Evolutionary conservation across 2,329 filamentous ascomycete genomes (phyloP).

Genomic region (Neonectria punicea): DNA sequence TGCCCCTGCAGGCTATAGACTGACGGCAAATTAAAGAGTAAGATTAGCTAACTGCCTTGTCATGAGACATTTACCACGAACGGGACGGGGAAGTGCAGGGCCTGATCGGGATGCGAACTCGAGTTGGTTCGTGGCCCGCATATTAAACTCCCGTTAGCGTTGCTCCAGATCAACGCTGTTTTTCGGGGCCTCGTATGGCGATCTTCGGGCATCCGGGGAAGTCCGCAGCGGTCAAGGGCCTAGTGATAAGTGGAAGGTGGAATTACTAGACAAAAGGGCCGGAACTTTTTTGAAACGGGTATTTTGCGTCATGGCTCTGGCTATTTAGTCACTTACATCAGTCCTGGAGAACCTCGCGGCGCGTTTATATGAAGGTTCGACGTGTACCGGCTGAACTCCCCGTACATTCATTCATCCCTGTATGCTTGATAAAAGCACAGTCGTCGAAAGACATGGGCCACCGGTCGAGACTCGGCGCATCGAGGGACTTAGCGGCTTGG

Average conservation of each 20-base stretch:
- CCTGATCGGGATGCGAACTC: constrained; percentile 6
- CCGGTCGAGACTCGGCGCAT: background rate
- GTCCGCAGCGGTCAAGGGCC: no score
- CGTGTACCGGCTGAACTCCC: no score
- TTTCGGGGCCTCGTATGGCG: constrained; percentile 3
- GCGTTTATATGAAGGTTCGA: no score
- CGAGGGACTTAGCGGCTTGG: no score
- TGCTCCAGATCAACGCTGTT: constrained; percentile 11
- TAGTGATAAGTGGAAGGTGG: no score
- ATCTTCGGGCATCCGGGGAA: background rate
- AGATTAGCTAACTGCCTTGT: constrained; percentile 7
- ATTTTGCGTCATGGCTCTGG: background rate
- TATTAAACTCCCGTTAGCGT: constrained; percentile 2
- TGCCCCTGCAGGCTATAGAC: constrained; percentile 8
- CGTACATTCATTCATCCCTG: no score
- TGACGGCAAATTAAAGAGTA: constrained; percentile 2
- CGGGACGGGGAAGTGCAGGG: background rate
- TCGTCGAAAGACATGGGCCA: background rate
- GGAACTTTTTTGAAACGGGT: background rate
- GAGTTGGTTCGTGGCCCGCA: constrained; percentile 15
- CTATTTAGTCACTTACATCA: no score
- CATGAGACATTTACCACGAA: background rate
- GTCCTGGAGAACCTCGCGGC: no score
- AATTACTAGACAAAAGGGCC: background rate
- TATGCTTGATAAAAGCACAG: background rate